Evolutionary conservation across 805 yeast species (phyloP), one percentile per base, ranked within the genome.

Genomic region (Candida schatavii): DNA sequence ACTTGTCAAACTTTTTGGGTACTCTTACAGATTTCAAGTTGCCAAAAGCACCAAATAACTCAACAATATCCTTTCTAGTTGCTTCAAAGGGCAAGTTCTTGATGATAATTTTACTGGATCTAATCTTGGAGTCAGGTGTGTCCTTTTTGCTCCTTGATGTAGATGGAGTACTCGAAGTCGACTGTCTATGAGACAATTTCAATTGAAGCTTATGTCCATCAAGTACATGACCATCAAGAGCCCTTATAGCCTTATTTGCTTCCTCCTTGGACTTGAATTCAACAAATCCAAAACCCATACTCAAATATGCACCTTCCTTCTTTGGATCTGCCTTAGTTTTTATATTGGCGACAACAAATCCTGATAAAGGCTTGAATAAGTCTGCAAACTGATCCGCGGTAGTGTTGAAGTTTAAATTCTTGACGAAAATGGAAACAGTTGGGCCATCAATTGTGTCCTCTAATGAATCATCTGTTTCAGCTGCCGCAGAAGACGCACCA

Each of bases 61-160:
- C 95, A 55, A 87, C 81, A n/a, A 93, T 81, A 57, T 93, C 98
- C 56, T 87, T 85, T 66, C 96, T 81, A 2, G 93, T 77, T 17
- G 97, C 90, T 68, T 93, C 99, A 64, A 93, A 93, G 45, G 99
- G 98, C 64, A 93, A 78, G 68, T 93, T 93, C 82, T 93, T 93
- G 62, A 93, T 89, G 62, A 93, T 85, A 51, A 93, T 84, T 65
- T 91, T 91, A 48, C 81, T 74, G n/a, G 81, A 70, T 48, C 72
- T 76, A 13, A 67, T 57, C 46, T 70, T 71, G 40, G 52, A 55
- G 26, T 26, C 41, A 37, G 59, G 57, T 13, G 59, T 51, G 17
- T 52, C 50, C 13, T 57, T 51, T 25, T 51, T 52, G 18, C 57
- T 46, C 17, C 57, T 46, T 9, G 55, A 37, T 3, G 64, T 40